Evolutionary conservation across 2,329 filamentous ascomycete species (phyloP).

Genomic region (Grosmannia penicillata): DNA sequence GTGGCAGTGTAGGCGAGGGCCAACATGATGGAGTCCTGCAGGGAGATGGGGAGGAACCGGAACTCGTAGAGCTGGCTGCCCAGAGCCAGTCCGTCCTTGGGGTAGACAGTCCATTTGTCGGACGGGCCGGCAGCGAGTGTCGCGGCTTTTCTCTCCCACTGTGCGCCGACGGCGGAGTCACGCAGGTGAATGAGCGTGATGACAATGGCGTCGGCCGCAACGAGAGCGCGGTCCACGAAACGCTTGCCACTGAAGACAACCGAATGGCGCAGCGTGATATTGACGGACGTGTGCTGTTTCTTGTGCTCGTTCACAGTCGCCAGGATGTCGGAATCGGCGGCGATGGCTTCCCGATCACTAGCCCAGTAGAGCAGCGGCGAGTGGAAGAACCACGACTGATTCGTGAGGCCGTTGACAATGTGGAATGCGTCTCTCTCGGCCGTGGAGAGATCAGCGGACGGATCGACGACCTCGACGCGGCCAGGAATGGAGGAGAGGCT

Average conservation of each 20-base stretch:
- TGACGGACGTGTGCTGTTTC: slow-evolving; percentile 49
- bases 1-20: slow-evolving; percentile 50
- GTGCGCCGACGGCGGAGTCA: slow-evolving; percentile 45
- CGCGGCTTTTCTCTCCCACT: slow-evolving; percentile 49
- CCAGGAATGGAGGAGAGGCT: slow-evolving; percentile 13
- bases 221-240: slow-evolving; percentile 51
- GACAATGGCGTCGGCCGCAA: slow-evolving; percentile 63
- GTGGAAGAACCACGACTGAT: slow-evolving; percentile 62
- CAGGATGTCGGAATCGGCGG: slow-evolving; percentile 47
- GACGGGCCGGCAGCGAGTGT: slow-evolving; percentile 32
- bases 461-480: slow-evolving; percentile 6
- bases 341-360: slow-evolving; percentile 43
- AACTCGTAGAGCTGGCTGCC: slow-evolving; percentile 60
- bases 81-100: slow-evolving; percentile 36
- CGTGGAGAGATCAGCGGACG: slow-evolving; percentile 23
- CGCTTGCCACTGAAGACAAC: slow-evolving; percentile 73
- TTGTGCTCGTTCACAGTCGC: slow-evolving; percentile 53
- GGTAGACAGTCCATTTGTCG: slow-evolving; percentile 51
- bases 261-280: slow-evolving; percentile 60
- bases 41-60: slow-evolving; percentile 59
- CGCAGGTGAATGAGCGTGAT: slow-evolving; percentile 59
- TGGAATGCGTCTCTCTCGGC: slow-evolving; percentile 39
- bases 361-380: slow-evolving; percentile 75
- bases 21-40: slow-evolving; percentile 48
- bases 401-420: slow-evolving; percentile 42